Base-by-base conservation (phyloP, 306 rosid genomes). In the Hippophae gyantsensis region DNA sequence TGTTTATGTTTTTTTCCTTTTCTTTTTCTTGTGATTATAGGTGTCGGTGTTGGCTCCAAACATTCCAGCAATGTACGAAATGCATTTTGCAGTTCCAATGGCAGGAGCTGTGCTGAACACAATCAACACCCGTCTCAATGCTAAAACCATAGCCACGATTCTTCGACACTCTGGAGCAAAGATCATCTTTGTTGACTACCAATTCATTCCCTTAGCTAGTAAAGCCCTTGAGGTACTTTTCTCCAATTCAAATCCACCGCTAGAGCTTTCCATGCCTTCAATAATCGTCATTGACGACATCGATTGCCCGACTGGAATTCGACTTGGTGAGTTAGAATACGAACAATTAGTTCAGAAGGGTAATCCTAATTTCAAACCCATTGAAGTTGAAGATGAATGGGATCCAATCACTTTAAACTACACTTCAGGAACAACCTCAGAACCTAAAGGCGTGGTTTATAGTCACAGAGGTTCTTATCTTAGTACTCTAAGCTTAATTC, bases 1-100 rank as follows among this genome's bases (percentile, higher is more conserved):
- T 18, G 23, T 18, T 18, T 18, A 18, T 18, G 23, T 18, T 18
- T 18, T 18, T 18, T 18, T 18, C 1, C 23, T 18, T 18, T 18
- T 0, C 23, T 18, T 18, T 18, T 18, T 18, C 23, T 18, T 18
- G 23, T 18, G 23, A 18, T 18, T 18, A 0, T 70, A 89, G 97
- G 94, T 87, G 0, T 90, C 96, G 1, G 86, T 87, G 26, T 14
- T 90, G 64, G 98, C 98, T 0, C 98, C 98, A 0, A 90, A 90
- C 61, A 68, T 87, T 52, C 98, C 98, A 23, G 98, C 96, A 48
- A 64, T 79, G 92, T 92, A 85, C 40, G 98, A 92, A 89, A 87
- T 92, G 96, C 98, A 92, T 69, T 92, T 92, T 25, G 96, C 92
- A 2, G 98, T 85, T 48, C 95, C 98, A 0, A 92, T 92, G 96